Base-by-base conservation (phyloP, 805 yeast genomes). In the Monosporozyma solicola region DNA sequence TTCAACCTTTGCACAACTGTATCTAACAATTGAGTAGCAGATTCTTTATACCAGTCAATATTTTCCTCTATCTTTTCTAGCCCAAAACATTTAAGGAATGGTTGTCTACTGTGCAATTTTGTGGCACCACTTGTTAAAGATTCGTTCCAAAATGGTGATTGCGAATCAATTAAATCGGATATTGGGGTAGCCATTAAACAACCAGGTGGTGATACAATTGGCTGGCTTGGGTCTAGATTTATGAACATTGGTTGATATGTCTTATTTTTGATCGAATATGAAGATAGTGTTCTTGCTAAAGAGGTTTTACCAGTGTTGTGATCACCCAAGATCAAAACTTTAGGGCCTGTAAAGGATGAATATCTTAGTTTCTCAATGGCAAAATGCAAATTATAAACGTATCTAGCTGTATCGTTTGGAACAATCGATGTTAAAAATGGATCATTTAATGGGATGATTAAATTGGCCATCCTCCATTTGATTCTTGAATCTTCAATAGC, bases 1-100 rank as follows among this genome's bases (percentile, higher is more conserved):
- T 60, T 57, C 22, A 63, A 25, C 37, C 71, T 60, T 3, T 68
- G 63, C 10, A 55, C 53, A 0, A 77, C 77, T 1, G 78, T 80
- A 3, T 73, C 65, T 0, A 83, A 80, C 16, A 85, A 68, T 54
- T 77, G 74, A 1, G 79, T 64, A 1, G 81, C 57, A 44, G 74
- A 73, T 49, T 74, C 70, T 55, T 77, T 74, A 70, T 80, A 89
- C 51, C 77, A 52, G 3, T 54, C 55, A 41, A 53, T 64, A 65
- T 89, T 89, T 11, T 80, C 83, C 1, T 69, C 59, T 11, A 80
- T 74, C 39, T 73, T 69, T 49, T 83, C 87, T 51, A 83, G 75
- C 0, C 98, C 99, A 68, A 75, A 89, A 61, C 78, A 83, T 61
- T 85, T 84, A 8, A 86, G 92, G n/a, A 85, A 66, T 0, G 98